These are phyloP conservation scores for Microbotryomycetes sp. DNA, from an alignment of 1,284 basidiomycete genomes.

Conservation along the genomic window DNA sequence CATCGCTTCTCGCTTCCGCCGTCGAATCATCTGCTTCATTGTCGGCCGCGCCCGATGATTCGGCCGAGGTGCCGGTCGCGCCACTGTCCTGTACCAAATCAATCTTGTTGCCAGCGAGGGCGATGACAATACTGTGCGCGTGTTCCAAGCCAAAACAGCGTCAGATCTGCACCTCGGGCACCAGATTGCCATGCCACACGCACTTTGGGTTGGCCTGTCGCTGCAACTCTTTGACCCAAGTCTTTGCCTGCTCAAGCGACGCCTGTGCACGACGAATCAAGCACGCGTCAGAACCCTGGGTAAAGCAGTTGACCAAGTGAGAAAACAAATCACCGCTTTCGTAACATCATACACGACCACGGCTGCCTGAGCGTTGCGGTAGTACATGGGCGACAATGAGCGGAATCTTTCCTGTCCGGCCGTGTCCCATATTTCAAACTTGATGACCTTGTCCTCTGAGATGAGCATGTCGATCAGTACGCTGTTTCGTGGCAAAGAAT, in stretches of 20 bases:
- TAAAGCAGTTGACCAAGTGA: neutral
- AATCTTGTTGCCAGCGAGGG: conserved; percentile 86
- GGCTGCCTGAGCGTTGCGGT: conserved; percentile 95
- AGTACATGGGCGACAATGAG: conserved; percentile 83
- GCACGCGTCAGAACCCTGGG: neutral
- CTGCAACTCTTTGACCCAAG: conserved; percentile 99
- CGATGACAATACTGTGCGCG: conserved; percentile 75
- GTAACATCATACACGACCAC: conserved; percentile 98
- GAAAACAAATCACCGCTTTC: conserved; percentile 49
- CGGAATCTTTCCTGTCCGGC: conserved; percentile 93
- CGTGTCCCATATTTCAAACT: conserved; percentile 95
- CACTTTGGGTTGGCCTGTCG: conserved; percentile 98
- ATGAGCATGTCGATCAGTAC: neutral
- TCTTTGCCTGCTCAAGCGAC: conserved; percentile 97
- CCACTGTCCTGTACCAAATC: conserved; percentile 35
- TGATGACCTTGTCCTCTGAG: conserved; percentile 73
- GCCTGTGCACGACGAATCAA: conserved; percentile 42
- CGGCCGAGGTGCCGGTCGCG: conserved; percentile 36
- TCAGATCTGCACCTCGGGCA: too few species aligned
- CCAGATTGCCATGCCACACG: too few species aligned
- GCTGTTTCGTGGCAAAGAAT: neutral
- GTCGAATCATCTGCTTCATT: conserved; percentile 4
- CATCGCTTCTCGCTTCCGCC: conserved; percentile 14
- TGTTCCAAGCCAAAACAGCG: neutral
- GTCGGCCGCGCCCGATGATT: conserved; percentile 16